phyloP scores from a whole-genome alignment of 495 filamentous ascomycete species.

The Aspergillus panamensis region DNA sequence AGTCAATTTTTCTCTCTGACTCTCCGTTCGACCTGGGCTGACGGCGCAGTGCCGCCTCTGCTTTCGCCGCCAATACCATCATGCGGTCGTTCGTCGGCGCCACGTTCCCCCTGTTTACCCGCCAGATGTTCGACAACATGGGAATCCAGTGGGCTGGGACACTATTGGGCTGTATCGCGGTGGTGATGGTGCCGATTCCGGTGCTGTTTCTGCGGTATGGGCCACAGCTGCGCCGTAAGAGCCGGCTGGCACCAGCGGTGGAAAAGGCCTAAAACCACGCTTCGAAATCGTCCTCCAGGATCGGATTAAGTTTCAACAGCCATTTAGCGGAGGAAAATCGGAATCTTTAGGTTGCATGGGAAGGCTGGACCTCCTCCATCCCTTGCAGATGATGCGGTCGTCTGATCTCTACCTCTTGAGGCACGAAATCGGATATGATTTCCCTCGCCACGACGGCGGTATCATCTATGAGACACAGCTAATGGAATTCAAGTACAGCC shows the following conservation, averaged over 20 bases:
- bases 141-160: conserved; percentile 75
- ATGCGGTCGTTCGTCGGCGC: conserved; percentile 71
- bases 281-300: too few species aligned
- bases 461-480: not conserved
- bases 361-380: not conserved
- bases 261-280: not conserved
- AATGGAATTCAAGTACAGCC: not conserved
- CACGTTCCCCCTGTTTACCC: conserved; percentile 75
- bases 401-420: not conserved
- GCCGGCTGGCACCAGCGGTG: conserved; percentile 25
- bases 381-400: not conserved
- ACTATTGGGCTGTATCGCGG: conserved; percentile 70
- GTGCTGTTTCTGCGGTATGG: conserved; percentile 33
- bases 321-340: too few species aligned
- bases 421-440: not conserved
- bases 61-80: conserved; percentile 84
- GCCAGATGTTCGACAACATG: conserved; percentile 73
- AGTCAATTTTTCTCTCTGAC: conserved; percentile 21
- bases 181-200: conserved; percentile 68
- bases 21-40: conserved; percentile 15
- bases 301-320: too few species aligned
- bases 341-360: too few species aligned
- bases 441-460: too few species aligned
- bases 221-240: conserved; percentile 28
- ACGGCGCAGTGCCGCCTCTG: conserved; percentile 61